Conservation (phyloP, 1,284 basidiomycete species). For the Termitomyces sp. region DNA sequence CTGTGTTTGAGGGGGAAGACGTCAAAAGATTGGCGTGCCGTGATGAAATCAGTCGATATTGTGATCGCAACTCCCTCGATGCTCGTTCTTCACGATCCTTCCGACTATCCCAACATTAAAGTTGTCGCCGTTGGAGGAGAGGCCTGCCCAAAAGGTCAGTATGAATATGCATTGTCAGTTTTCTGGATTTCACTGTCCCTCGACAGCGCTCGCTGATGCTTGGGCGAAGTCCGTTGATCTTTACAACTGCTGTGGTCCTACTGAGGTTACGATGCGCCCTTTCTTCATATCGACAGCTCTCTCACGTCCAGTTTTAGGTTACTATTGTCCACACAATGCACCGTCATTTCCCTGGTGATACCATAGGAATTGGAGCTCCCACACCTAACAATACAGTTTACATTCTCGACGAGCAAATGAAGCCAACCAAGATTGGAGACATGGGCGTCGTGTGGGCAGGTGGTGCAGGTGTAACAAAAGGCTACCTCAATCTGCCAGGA, state of each 20-base stretch:
- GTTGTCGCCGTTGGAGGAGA: constrained; percentile 57
- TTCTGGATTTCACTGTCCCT: constrained; percentile 1
- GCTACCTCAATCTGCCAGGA: constrained; percentile 50
- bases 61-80: constrained; percentile 53
- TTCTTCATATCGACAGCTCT: neutral
- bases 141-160: constrained; percentile 50
- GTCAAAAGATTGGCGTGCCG: constrained; percentile 50
- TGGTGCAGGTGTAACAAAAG: constrained; percentile 47
- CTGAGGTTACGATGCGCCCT: constrained; percentile 33
- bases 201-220: constrained; percentile 46
- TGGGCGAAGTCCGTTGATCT: constrained; percentile 42
- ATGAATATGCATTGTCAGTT: neutral
- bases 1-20: constrained; percentile 51
- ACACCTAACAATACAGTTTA: constrained; percentile 59
- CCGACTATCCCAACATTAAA: constrained; percentile 55
- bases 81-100: constrained; percentile 47
- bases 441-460: constrained; percentile 58
- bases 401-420: constrained; percentile 47
- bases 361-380: constrained; percentile 49
- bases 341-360: constrained; percentile 37
- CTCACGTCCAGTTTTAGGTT: constrained; percentile 30
- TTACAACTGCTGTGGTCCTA: constrained; percentile 48
- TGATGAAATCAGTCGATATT: constrained; percentile 54
- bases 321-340: constrained; percentile 59
- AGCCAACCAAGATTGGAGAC: constrained; percentile 48